phyloP scores from a whole-genome alignment of 2,329 filamentous ascomycete genomes.

The Arthroderma sp. region DNA sequence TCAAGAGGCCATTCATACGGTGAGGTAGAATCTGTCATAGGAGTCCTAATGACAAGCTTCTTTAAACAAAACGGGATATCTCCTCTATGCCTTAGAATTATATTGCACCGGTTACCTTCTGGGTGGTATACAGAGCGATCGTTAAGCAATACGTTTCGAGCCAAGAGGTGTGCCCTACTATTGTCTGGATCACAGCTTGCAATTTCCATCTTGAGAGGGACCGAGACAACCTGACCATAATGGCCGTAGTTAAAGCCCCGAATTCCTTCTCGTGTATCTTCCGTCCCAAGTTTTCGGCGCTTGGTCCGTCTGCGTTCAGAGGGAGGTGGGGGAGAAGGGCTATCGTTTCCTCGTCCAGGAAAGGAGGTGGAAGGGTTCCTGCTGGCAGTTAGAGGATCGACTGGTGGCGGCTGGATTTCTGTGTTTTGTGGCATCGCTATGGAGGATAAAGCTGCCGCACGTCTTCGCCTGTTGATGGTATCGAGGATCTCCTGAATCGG shows the following conservation, averaged over 20 bases:
- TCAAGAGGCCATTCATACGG: too few species aligned
- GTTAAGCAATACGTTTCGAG: slow-evolving; percentile 62
- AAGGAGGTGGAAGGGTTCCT: too few species aligned
- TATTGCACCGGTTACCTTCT: slow-evolving; percentile 73
- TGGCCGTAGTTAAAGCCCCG: slow-evolving; percentile 64
- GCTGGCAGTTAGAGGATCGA: too few species aligned
- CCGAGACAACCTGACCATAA: slow-evolving; percentile 76
- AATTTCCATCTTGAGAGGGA: slow-evolving; percentile 72
- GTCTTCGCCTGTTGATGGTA: too few species aligned
- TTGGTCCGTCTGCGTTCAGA: slow-evolving; percentile 33
- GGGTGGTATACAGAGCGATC: slow-evolving; percentile 83
- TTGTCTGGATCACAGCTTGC: slow-evolving; percentile 79
- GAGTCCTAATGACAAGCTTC: slow-evolving; percentile 78
- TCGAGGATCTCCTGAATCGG: too few species aligned
- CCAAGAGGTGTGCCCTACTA: slow-evolving; percentile 21
- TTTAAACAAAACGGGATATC: slow-evolving; percentile 69
- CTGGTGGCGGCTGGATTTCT: too few species aligned
- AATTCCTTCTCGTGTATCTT: slow-evolving; percentile 37
- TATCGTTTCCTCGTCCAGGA: too few species aligned
- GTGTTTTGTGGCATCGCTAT: too few species aligned
- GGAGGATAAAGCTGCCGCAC: too few species aligned
- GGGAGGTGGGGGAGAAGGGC: too few species aligned
- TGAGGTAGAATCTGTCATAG: slow-evolving; percentile 35
- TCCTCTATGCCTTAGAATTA: slow-evolving; percentile 70
- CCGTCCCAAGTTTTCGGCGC: slow-evolving; percentile 57